These are phyloP conservation scores for Choiromyces venosus DNA, from an alignment of 495 filamentous ascomycete genomes.

Conservation along the genomic window DNA sequence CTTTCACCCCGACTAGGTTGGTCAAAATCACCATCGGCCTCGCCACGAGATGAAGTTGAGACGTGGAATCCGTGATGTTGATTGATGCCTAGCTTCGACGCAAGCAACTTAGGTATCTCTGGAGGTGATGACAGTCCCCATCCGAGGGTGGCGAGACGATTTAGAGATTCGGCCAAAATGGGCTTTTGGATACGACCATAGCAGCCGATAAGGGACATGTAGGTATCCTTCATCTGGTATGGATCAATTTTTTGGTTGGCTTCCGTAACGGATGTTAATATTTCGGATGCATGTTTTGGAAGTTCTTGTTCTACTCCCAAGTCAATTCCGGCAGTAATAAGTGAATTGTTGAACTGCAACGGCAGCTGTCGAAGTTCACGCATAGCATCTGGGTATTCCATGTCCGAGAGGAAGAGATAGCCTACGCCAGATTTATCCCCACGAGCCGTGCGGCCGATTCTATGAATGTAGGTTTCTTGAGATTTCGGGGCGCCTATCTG, in stretches of 20 bases:
- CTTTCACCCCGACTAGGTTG: background rate
- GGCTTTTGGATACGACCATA: conserved; percentile 41
- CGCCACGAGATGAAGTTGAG: conserved; percentile 6
- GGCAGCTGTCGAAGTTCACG: conserved; percentile 58
- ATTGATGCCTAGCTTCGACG: conserved; percentile 48
- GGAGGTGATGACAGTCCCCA: conserved; percentile 61
- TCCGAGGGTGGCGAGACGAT: conserved; percentile 56
- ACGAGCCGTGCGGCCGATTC: conserved; percentile 67
- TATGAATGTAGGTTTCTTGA: conserved; percentile 80
- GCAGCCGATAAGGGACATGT: conserved; percentile 50
- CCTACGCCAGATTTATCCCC: conserved; percentile 74
- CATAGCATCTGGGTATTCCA: conserved; percentile 52
- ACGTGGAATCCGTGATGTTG: conserved; percentile 49
- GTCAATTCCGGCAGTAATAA: conserved; percentile 52
- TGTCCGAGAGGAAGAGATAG: conserved; percentile 63
- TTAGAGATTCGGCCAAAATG: conserved; percentile 52
- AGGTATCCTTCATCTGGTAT: conserved; percentile 51
- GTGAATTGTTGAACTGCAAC: conserved; percentile 54
- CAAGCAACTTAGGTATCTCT: conserved; percentile 46
- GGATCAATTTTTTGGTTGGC: conserved; percentile 43
- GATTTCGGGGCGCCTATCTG: conserved; percentile 69
- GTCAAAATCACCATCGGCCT: background rate
- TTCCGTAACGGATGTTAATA: conserved; percentile 44
- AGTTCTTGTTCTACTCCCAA: conserved; percentile 48
- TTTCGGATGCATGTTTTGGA: conserved; percentile 42